Conservation (phyloP, 345 rosid species). For the Eucalyptus victrix region DNA sequence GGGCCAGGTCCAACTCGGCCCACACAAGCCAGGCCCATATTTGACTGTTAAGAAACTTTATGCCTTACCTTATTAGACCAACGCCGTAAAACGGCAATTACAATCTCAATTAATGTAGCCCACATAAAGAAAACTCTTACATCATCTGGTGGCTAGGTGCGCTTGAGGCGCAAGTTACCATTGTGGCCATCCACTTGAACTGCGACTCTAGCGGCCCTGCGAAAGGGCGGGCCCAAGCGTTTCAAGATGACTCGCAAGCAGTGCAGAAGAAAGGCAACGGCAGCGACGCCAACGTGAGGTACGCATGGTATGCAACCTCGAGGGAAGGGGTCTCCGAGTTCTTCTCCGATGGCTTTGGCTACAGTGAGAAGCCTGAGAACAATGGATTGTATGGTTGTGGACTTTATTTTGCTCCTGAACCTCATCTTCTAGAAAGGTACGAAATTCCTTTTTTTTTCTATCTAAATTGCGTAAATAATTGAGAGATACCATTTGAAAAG, state of each 20-base stretch:
- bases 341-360: conserved; percentile 46
- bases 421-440: conserved; percentile 60
- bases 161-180: conserved; percentile 18
- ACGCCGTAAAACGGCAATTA: no score
- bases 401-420: conserved; percentile 50
- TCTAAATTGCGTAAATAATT: neutral
- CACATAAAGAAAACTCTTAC: no score
- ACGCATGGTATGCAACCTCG: conserved; percentile 51
- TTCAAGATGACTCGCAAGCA: conserved; percentile 39
- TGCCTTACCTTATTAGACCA: no score
- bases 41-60: no score
- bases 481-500: neutral
- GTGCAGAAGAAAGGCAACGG: conserved; percentile 35
- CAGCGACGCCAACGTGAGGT: conserved; percentile 37
- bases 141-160: conserved; percentile 24
- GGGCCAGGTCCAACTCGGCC: no score
- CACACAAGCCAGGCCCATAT: no score
- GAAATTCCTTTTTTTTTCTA: neutral
- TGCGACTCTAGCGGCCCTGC: conserved; percentile 6
- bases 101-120: no score
- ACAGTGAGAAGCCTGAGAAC: conserved; percentile 2
- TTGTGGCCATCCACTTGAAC: conserved; percentile 35
- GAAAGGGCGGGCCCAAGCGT: conserved; percentile 42
- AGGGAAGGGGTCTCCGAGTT: conserved; percentile 26
- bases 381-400: conserved; percentile 49